Percentiles rank a stretch among this genome's conserved stretches.
These are phyloP conservation scores for Didymella exigua DNA, from an alignment of 2,329 filamentous ascomycete genomes.

Conservation along the genomic window DNA sequence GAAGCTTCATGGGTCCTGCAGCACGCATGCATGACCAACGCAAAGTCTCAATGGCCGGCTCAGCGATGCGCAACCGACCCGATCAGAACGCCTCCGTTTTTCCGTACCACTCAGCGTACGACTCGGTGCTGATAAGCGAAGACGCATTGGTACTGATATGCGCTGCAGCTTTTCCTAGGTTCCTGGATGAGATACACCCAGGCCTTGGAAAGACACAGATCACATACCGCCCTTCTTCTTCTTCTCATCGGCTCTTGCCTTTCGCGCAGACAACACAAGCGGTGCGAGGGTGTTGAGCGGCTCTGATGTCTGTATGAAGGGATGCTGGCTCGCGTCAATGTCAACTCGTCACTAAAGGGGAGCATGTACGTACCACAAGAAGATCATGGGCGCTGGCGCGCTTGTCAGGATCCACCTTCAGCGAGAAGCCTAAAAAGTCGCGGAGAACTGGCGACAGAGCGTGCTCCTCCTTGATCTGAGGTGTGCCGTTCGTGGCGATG, in stretches of 20 bases:
- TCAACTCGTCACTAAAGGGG: not conserved
- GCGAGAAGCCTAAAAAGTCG: conserved; percentile 89
- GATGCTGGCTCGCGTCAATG: conserved; percentile 43
- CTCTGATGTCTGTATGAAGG: conserved; percentile 59
- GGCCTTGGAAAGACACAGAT: conserved; percentile 28
- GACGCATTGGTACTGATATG: conserved; percentile 27
- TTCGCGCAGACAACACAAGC: conserved; percentile 82
- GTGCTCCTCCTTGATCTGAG: conserved; percentile 90
- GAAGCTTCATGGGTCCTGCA: conserved; percentile 1
- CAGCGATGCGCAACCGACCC: not conserved
- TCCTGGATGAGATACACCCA: conserved; percentile 35
- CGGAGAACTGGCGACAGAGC: conserved; percentile 80
- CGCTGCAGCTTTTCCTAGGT: conserved; percentile 30
- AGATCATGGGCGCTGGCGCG: conserved; percentile 93
- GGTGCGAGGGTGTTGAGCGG: conserved; percentile 74
- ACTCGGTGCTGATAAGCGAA: conserved; percentile 25
- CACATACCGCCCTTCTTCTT: conserved; percentile 55
- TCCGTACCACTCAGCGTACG: conserved; percentile 41
- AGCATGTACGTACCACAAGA: conserved; percentile 73
- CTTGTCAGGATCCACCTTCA: conserved; percentile 98
- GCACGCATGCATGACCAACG: not conserved
- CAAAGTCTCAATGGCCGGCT: not conserved
- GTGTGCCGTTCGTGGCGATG: conserved; percentile 96
- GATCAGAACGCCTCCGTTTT: conserved; percentile 21
- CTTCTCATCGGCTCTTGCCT: conserved; percentile 80